phyloP scores from a whole-genome alignment of 441 rosid species.

The Gossypium laxum region DNA sequence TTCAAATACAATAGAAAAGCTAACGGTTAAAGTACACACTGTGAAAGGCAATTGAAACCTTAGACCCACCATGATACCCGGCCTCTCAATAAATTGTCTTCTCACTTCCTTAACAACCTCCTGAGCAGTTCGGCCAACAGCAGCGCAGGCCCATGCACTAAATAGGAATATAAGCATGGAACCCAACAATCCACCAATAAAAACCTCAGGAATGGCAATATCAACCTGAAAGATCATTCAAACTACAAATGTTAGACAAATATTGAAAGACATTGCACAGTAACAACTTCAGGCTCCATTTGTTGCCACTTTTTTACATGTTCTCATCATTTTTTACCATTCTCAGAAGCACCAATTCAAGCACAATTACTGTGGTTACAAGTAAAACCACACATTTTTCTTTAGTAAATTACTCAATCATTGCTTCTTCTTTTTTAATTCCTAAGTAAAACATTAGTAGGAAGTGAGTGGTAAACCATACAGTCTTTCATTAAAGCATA shows the following conservation, averaged over 20 bases:
- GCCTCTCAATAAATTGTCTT: constrained; percentile 94
- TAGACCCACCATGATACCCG: constrained; percentile 84
- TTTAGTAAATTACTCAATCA: neutral
- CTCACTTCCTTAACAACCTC: constrained; percentile 98
- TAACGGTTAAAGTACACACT: neutral
- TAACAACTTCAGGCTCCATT: neutral
- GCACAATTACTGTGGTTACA: neutral
- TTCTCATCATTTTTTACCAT: neutral
- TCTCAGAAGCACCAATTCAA: neutral
- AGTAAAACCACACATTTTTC: neutral
- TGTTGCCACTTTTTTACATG: neutral
- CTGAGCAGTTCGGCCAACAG: constrained; percentile 96
- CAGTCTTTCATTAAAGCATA: neutral
- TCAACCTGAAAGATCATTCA: constrained; percentile 58
- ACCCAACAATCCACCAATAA: constrained; percentile 85
- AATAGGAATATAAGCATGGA: constrained; percentile 92
- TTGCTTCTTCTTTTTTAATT: neutral
- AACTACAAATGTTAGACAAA: neutral
- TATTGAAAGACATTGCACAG: neutral
- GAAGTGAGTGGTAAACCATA: neutral
- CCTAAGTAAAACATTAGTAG: neutral
- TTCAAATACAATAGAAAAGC: neutral
- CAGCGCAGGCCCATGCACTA: constrained; percentile 96
- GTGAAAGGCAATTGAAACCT: neutral
- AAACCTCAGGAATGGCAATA: constrained; percentile 94